These are phyloP conservation scores for Tetrastigma voinierianum DNA, from an alignment of 164 flowering plant genomes.

Conservation along the genomic window DNA sequence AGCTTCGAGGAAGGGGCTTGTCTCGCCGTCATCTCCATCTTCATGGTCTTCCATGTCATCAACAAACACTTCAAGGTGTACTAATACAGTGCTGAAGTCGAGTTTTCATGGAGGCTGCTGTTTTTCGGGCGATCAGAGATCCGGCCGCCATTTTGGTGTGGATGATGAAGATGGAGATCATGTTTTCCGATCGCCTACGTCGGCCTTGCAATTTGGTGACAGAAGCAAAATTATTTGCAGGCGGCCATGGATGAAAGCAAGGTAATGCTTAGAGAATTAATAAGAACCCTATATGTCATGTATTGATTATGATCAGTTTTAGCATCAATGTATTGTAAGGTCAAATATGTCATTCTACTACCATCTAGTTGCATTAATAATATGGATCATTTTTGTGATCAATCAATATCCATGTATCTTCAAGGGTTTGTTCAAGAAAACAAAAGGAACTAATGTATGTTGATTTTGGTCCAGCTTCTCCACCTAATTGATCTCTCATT, in stretches of 20 bases:
- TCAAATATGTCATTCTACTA: no score
- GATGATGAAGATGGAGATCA: conserved; percentile 11
- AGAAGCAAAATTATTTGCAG: background rate
- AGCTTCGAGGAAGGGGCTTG: conserved; percentile 11
- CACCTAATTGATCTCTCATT: no score
- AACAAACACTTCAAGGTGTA: background rate
- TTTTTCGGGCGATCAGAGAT: conserved; percentile 3
- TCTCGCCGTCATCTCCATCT: conserved; percentile 17
- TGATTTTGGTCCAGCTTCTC: no score
- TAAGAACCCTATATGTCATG: no score
- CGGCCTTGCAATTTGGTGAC: conserved; percentile 25
- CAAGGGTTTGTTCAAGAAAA: no score
- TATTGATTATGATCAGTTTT: no score
- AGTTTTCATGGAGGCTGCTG: conserved; percentile 2
- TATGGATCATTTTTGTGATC: no score
- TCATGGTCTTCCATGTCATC: conserved; percentile 1
- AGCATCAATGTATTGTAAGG: no score
- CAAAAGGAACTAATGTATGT: no score
- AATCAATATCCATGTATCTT: no score
- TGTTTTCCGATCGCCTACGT: conserved; percentile 22
- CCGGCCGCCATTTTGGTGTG: conserved; percentile 12
- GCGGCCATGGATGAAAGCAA: conserved; percentile 18
- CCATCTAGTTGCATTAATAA: no score
- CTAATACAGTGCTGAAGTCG: background rate
- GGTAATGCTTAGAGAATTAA: background rate